Evolutionary conservation across 495 filamentous ascomycete genomes (phyloP).

Genomic region (Penicillium ucsense): DNA sequence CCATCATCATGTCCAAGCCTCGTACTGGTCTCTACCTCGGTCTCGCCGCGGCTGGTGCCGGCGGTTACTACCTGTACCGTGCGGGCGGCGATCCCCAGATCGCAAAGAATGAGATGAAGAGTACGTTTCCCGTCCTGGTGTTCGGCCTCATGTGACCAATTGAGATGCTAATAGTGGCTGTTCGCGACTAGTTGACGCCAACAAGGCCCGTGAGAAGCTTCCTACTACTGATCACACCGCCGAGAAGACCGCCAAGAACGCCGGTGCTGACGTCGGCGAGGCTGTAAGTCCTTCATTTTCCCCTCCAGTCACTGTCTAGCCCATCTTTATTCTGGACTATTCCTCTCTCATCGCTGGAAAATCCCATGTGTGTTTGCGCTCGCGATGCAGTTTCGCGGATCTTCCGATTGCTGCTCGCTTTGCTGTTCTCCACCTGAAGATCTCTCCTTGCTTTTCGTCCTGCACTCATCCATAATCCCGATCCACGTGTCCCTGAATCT

Average conservation of each 20-base stretch:
- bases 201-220: conserved; percentile 55
- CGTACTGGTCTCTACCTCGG: conserved; percentile 49
- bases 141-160: no score
- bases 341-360: background rate
- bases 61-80: conserved; percentile 85
- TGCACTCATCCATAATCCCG: no score
- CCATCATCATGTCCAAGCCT: conserved; percentile 37
- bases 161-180: background rate
- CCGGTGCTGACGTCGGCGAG: conserved; percentile 45
- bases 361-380: background rate
- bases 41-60: conserved; percentile 51
- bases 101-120: conserved; percentile 73
- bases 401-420: no score
- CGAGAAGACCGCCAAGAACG: conserved; percentile 41
- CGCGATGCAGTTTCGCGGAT: no score
- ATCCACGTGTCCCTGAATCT: no score
- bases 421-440: background rate
- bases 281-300: conserved; percentile 33
- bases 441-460: background rate
- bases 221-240: conserved; percentile 44
- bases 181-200: conserved; percentile 41
- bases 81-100: conserved; percentile 75
- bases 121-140: conserved; percentile 35
- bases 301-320: background rate
- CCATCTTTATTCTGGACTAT: background rate